Evolutionary conservation across 108 stramenopile genomes (phyloP).

Genomic region (Skeletonema potamos): DNA sequence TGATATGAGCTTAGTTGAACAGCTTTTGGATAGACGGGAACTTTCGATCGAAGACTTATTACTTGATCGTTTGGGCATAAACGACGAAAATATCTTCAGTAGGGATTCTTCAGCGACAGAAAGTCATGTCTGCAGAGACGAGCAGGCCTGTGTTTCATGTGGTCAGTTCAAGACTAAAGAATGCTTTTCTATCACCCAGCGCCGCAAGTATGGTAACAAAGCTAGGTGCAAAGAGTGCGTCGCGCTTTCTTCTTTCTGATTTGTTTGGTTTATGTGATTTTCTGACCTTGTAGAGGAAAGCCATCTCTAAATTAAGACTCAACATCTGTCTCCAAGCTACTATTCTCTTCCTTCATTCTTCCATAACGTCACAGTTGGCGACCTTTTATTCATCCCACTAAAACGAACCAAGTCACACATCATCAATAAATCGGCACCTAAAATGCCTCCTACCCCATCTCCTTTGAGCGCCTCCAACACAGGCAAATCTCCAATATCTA

Average conservation of each 20-base stretch:
- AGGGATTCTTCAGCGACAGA: not conserved
- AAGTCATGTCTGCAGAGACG: not conserved
- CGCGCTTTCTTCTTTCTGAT: not conserved
- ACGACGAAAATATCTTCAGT: not conserved
- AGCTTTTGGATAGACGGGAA: not conserved
- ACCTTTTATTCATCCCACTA: conserved; percentile 19
- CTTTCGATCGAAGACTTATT: not conserved
- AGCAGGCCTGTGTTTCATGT: not conserved
- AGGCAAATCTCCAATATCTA: conserved; percentile 78
- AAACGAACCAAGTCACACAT: conserved; percentile 47
- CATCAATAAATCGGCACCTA: conserved; percentile 75
- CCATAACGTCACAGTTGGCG: conserved; percentile 24
- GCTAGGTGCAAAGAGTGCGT: not conserved
- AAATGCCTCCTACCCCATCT: conserved; percentile 69
- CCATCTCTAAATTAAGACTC: too few species aligned
- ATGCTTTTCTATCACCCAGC: not conserved
- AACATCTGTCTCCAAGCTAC: not conserved
- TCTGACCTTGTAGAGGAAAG: not conserved
- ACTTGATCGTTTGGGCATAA: not conserved
- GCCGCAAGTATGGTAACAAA: not conserved
- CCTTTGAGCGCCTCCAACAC: conserved; percentile 55
- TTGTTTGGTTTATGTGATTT: not conserved
- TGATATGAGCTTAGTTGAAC: not conserved
- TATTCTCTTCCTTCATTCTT: not conserved
- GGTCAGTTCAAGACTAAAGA: not conserved